Conservation (phyloP, 2,329 filamentous ascomycete genomes). For the Annulohypoxylon truncatum region DNA sequence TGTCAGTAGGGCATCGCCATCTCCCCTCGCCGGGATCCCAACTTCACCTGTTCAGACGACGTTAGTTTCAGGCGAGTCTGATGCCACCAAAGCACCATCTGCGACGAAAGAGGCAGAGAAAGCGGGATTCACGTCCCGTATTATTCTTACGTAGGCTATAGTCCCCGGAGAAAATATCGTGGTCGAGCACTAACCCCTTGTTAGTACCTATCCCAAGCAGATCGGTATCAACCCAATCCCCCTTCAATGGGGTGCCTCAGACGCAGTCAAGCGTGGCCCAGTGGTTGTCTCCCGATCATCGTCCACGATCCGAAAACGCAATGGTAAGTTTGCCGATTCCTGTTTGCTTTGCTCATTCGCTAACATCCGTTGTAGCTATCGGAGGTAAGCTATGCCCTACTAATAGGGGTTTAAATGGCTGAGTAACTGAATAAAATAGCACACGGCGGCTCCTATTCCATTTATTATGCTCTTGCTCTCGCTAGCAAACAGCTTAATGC, state of each 20-base stretch:
- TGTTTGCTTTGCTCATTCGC: conserved; percentile 22
- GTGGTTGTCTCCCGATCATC: conserved; percentile 85
- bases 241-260: conserved; percentile 86
- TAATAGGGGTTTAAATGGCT: conserved; percentile 10
- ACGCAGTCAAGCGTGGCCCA: conserved; percentile 81
- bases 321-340: conserved; percentile 66
- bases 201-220: conserved; percentile 88
- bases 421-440: conserved; percentile 37
- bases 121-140: conserved; percentile 63
- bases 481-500: conserved; percentile 88
- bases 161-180: conserved; percentile 9
- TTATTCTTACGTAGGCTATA: conserved; percentile 63
- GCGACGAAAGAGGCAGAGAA: conserved; percentile 48
- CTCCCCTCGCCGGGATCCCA: conserved; percentile 31
- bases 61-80: conserved; percentile 35
- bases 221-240: conserved; percentile 92
- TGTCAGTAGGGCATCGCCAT: conserved; percentile 36
- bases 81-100: conserved; percentile 41
- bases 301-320: conserved; percentile 81
- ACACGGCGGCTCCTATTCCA: conserved; percentile 89
- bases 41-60: conserved; percentile 29
- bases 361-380: conserved; percentile 58
- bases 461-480: conserved; percentile 93
- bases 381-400: conserved; percentile 60
- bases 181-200: conserved; percentile 24